Base-by-base conservation (phyloP, 371 early-diverging fungal species). In the Sanchytrium tribonematis region DNA sequence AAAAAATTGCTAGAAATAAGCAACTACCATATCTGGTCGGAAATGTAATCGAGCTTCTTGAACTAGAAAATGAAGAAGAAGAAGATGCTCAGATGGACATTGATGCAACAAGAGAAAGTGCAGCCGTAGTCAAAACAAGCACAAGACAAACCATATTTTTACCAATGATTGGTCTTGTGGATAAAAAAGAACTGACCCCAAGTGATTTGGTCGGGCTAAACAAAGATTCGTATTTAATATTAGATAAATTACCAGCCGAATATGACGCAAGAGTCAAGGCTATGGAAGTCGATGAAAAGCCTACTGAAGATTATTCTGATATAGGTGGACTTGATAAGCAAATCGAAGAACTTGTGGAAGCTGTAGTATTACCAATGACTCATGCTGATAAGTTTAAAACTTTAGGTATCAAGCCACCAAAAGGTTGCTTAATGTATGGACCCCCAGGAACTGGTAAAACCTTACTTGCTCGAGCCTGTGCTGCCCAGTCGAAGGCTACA, bases 241-340 rank as follows among this genome's bases (percentile, higher is more conserved):
- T 99, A 75, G 98, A 98, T 71, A 93, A 88, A 75, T 83, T 99
- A 68, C 99, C 99, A 12, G 87, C 97, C 31, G 97, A 99, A 76
- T 98, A 96, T 75, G 99, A 99, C 78, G 88, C 93, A 30, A 86
- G 98, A 68, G 99, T 98, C 67, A 98, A 98, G 78, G 98, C 98
- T 22, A 99, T 99, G 99, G 99, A 99, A 79, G 93, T 99, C 27
- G 99, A 99, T 75, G 98, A 97, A 76, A 98, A 97, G 78, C 99
- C 99, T 12, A 92, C 90, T 16, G 99, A 99, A 77, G 93, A 93
- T 71, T 99, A 98, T 77, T 92, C 86, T 74, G 99, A 98, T 75
- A 91, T 99, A 75, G 99, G 99, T 73, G 99, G 99, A 30, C 79
- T 98, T 71, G 95, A 95, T 74, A 95, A 93, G 79, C 98, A 99